Evolutionary conservation across 2,329 filamentous ascomycete species (phyloP).

Genomic region (Cladophialophora bantiana): DNA sequence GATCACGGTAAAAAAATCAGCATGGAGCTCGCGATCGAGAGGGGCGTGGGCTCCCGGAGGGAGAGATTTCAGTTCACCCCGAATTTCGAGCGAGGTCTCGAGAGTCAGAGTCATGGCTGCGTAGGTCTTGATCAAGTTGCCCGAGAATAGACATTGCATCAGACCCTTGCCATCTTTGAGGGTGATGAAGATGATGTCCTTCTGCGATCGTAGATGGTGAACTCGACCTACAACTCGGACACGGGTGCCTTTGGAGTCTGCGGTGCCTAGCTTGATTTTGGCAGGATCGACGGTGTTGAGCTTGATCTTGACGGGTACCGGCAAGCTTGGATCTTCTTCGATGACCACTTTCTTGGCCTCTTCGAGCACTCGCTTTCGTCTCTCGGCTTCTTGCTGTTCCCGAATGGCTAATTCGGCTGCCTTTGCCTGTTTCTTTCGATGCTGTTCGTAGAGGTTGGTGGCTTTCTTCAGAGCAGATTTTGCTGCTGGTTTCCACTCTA

Average conservation of each 20-base stretch:
- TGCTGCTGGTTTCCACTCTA: conserved; percentile 80
- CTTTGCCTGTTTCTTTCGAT: conserved; percentile 85
- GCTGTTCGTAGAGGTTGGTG: conserved; percentile 72
- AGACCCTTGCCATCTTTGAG: conserved; percentile 82
- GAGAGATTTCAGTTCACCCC: conserved; percentile 82
- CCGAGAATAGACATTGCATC: conserved; percentile 83
- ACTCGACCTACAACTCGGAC: conserved; percentile 84
- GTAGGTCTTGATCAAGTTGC: conserved; percentile 87
- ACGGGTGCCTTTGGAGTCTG: conserved; percentile 70
- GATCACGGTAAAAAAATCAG: conserved; percentile 84
- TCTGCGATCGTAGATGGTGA: conserved; percentile 80
- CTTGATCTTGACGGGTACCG: conserved; percentile 75
- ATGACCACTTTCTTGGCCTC: conserved; percentile 80
- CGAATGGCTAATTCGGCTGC: conserved; percentile 75
- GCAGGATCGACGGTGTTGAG: conserved; percentile 73
- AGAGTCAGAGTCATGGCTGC: conserved; percentile 84
- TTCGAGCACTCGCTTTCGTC: conserved; percentile 74
- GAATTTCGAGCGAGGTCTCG: conserved; percentile 85
- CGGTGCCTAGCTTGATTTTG: conserved; percentile 62
- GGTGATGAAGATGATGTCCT: conserved; percentile 86
- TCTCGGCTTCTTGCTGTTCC: conserved; percentile 75
- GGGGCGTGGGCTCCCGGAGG: conserved; percentile 79
- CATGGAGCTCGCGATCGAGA: conserved; percentile 84
- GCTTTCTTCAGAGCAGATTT: conserved; percentile 89
- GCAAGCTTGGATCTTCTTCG: conserved; percentile 74